Base-by-base conservation (phyloP, 2,329 filamentous ascomycete genomes). In the Incumbomyces delicatus region DNA sequence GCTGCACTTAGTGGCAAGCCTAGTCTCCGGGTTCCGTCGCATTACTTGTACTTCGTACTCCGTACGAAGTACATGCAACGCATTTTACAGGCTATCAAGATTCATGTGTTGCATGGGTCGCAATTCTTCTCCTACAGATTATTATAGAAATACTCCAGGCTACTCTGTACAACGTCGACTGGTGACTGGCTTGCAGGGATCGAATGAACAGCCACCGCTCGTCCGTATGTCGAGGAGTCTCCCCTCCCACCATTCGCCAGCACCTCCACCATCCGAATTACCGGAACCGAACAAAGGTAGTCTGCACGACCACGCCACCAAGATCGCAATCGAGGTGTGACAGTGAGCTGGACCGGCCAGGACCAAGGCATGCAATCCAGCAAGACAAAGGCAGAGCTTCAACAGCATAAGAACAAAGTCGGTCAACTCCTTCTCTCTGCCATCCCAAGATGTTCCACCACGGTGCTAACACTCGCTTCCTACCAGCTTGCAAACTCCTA, bases 401-500 rank as follows among this genome's bases (percentile, higher is more conserved):
- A 78, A 62, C 73, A 71, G 61, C 73, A 75, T 61, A 74, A 76
- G 66, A 73, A 73, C 66, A 78, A 77, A 73, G 74, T 77, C 50
- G 38, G 40, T 14, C 13, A 41, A 38, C 27, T 41, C 8, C 27
- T 8, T 30, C 35, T 36, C 13, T 18, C 17, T 36, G 18, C 17
- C 18, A 39, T 44, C 42, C 22, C 14, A n/a, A 30, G 17, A 10
- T 29, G 10, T 18, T 8, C 11, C 29, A 41, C 32, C 29, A 31
- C 13, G 46, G 16, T 31, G 42, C 55, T 62, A 50, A 58, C 53
- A 35, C 4, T 35, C 12, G 20, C 31, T 41, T 29, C 18, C 41
- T 47, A 44, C 30, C 66, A 95, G 89, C 89, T 98, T 74, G 87
- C 89, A 65, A 86, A 83, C 68, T 96, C 92, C 58, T 98, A 98